These are phyloP conservation scores for Nannizziopsis arthrosporioides DNA, from an alignment of 2,329 filamentous ascomycete species.

Conservation along the genomic window DNA sequence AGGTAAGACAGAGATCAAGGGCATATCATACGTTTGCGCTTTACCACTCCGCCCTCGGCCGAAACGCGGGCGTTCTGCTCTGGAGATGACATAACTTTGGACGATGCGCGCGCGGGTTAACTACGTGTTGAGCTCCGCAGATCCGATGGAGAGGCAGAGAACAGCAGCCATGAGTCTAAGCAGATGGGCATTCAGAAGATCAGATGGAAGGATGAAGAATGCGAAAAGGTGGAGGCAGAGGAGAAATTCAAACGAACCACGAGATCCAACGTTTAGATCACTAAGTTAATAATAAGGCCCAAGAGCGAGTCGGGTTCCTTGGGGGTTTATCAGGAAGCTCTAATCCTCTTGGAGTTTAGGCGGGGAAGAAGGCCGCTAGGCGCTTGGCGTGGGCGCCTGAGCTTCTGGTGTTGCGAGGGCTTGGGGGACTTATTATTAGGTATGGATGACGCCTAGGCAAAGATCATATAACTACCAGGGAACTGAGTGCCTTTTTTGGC, in stretches of 20 bases:
- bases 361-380: background rate
- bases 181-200: background rate
- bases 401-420: background rate
- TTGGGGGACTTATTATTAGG: background rate
- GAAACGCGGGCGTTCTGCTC: slow-evolving; percentile 12
- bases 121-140: slow-evolving; percentile 7
- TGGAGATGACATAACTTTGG: slow-evolving; percentile 12
- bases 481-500: too few species aligned
- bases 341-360: slow-evolving; percentile 5
- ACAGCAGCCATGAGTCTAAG: slow-evolving; percentile 4
- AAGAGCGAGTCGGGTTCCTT: background rate
- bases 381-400: slow-evolving; percentile 5
- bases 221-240: slow-evolving; percentile 2
- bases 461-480: too few species aligned
- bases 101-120: background rate
- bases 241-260: slow-evolving; percentile 1
- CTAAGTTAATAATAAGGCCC: too few species aligned
- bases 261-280: slow-evolving; percentile 5
- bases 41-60: slow-evolving; percentile 13
- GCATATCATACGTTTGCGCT: slow-evolving; percentile 14
- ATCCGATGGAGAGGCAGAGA: background rate
- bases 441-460: too few species aligned
- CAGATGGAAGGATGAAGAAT: background rate
- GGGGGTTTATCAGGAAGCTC: slow-evolving; percentile 1
- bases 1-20: background rate